A percentile compares a stretch with the other conserved stretches of the same genome.
Evolutionary conservation across 1,284 basidiomycete species (phyloP).

Genomic region (Ganoderma boninense): DNA sequence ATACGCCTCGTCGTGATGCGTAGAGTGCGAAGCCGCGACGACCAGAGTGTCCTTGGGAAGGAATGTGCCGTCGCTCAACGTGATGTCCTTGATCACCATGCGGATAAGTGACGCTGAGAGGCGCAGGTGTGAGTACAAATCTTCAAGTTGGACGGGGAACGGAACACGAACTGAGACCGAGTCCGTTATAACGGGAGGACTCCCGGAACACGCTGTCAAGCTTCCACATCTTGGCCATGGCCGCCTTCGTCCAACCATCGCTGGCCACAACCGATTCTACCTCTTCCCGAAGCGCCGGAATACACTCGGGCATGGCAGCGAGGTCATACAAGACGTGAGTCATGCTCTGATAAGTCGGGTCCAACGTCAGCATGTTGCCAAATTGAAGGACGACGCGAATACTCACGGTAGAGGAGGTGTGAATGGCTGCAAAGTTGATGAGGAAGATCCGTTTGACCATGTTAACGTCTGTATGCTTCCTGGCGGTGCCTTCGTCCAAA

Average conservation of each 20-base stretch:
- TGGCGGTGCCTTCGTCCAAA: constrained; percentile 34
- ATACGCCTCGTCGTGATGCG: constrained; percentile 50
- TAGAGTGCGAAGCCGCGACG: constrained; percentile 46
- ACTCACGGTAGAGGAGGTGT: constrained; percentile 42
- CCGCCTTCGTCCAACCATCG: constrained; percentile 56
- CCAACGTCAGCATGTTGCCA: background rate
- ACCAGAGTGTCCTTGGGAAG: constrained; percentile 53
- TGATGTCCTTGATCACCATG: constrained; percentile 43
- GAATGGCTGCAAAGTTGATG: constrained; percentile 45
- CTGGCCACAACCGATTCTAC: constrained; percentile 45
- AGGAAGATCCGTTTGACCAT: constrained; percentile 39
- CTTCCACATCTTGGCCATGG: constrained; percentile 54
- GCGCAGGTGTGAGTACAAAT: background rate
- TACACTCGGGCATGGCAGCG: constrained; percentile 49
- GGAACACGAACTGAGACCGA: constrained; percentile 31
- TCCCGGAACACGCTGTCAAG: constrained; percentile 65
- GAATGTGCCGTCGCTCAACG: constrained; percentile 50
- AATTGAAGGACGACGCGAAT: no score
- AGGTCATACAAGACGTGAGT: constrained; percentile 50
- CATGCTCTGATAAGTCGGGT: constrained; percentile 39
- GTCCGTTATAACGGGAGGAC: constrained; percentile 48
- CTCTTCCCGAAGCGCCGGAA: constrained; percentile 54
- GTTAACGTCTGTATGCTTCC: constrained; percentile 19
- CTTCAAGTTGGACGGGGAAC: no score
- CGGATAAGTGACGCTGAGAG: constrained; percentile 28